Conservation (phyloP, 495 filamentous ascomycete genomes). For the Pyrenula massariospora region DNA sequence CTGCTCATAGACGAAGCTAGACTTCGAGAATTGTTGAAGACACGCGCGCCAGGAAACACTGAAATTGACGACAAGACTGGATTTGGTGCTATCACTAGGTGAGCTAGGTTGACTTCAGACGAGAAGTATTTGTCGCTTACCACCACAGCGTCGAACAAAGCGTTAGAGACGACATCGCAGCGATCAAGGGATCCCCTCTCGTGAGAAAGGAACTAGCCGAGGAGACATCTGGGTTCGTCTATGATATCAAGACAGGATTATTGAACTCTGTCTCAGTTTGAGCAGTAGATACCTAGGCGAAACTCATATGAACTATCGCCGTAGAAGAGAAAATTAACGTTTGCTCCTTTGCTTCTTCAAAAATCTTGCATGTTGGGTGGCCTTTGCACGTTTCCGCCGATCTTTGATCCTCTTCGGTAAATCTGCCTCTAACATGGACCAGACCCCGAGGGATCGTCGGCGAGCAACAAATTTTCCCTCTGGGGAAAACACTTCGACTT, state of each 20-base stretch:
- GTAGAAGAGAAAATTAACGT: neutral
- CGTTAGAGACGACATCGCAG: conserved; percentile 14
- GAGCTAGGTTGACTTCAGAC: neutral
- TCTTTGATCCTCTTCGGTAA: conserved; percentile 6
- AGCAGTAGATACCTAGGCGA: neutral
- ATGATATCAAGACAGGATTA: conserved; percentile 21
- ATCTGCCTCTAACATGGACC: conserved; percentile 18
- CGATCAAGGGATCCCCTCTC: conserved; percentile 10
- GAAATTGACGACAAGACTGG: conserved; percentile 2
- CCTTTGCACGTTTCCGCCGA: neutral
- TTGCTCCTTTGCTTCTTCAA: neutral
- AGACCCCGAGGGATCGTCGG: conserved; percentile 64
- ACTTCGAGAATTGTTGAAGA: conserved; percentile 3
- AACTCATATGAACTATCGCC: neutral
- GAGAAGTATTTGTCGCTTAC: too few relatives aligned
- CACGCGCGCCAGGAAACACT: neutral
- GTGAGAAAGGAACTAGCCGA: conserved; percentile 14
- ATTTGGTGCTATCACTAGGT: conserved; percentile 7
- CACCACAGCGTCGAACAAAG: conserved; percentile 12
- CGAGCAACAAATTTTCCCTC: conserved; percentile 63
- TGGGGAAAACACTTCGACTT: conserved; percentile 76
- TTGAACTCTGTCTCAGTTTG: conserved; percentile 3
- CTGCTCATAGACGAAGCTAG: conserved; percentile 2
- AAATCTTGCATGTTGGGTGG: neutral
- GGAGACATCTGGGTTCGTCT: conserved; percentile 12